Base-by-base conservation (phyloP, 1,139 yeast genomes). In the Suhomyces panamericanus region DNA sequence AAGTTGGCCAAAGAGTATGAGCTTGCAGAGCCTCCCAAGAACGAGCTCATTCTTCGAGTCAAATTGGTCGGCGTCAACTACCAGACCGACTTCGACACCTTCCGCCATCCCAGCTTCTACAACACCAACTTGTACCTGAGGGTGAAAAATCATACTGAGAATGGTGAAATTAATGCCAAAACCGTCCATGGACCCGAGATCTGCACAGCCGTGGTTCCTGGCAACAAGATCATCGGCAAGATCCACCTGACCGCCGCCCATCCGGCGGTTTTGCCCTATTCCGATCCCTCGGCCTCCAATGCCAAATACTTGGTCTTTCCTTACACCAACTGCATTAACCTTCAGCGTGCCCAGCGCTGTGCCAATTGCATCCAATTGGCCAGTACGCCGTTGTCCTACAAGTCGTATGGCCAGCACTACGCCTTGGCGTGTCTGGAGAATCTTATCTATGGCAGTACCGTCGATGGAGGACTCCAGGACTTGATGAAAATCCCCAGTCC, bases 401-500 rank as follows among this genome's bases (percentile, higher is more conserved):
- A 43, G 13, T 41, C 49, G 4, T 55, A 55, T 40, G 46, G 44
- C 8, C 26, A 44, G 10, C 56, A 57, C 35, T 35, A 42, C 26
- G 46, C 47, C 4, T 48, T 46, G 38, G 56, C 58, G 1, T 71
- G 77, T 47, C 37, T 53, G 7, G 50, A 52, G 17, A 50, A 54
- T 32, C 57, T 63, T 48, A 62, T 60, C n/a, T 67, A 68, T 51
- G 78, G 78, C 1, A 48, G 49, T 8, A 67, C 67, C 38, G 43
- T 72, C 7, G 69, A 71, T 43, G 78, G 78, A 4, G 77, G 77
- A 1, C 52, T 73, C 20, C 77, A 72, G 48, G 75, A 70, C 40
- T 67, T 53, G 47, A 48, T 73, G 14, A 62, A 62, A 37, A 59
- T 72, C 7, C 50, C 55, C 11, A 51, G 58, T 30, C 67, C 74